Conservation (phyloP, 139 green algal genomes). For the Zygnema circumcarinatum region DNA sequence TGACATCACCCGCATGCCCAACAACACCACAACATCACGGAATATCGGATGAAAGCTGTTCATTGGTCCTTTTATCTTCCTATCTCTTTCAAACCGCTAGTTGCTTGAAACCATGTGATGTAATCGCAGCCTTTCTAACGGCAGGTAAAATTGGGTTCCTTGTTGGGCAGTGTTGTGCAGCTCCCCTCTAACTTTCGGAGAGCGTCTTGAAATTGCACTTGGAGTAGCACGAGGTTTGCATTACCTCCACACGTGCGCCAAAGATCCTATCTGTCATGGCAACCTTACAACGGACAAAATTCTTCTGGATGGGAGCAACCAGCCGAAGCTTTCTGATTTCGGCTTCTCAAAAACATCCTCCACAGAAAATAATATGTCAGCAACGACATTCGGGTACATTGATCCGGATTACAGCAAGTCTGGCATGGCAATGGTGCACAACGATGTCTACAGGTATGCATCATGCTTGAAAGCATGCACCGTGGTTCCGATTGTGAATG, state of each 20-base stretch:
- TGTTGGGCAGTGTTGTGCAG: no score
- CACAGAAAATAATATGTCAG: background rate
- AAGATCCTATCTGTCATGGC: conserved; percentile 23
- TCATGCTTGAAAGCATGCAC: no score
- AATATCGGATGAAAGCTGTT: no score
- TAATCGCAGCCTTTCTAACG: no score
- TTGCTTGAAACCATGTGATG: no score
- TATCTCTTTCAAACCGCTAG: no score
- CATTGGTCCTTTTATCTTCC: no score
- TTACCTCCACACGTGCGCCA: conserved; percentile 29
- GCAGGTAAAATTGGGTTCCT: no score
- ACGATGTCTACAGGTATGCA: conserved; percentile 12
- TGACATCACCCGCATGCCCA: no score
- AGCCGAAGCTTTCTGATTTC: conserved; percentile 34
- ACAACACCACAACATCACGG: no score
- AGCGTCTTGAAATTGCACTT: conserved; percentile 25
- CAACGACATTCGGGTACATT: conserved; percentile 29
- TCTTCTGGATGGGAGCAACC: conserved; percentile 17
- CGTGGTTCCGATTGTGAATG: no score
- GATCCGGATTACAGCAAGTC: conserved; percentile 13
- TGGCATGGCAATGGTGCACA: background rate
- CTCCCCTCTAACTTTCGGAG: background rate
- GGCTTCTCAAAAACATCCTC: background rate
- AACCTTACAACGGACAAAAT: conserved; percentile 41
- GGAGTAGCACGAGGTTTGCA: conserved; percentile 24